A percentile compares a stretch with the other conserved stretches of the same genome.
These are phyloP conservation scores for Dispira simplex DNA, from an alignment of 192 early-diverging fungal species.

Conservation along the genomic window DNA sequence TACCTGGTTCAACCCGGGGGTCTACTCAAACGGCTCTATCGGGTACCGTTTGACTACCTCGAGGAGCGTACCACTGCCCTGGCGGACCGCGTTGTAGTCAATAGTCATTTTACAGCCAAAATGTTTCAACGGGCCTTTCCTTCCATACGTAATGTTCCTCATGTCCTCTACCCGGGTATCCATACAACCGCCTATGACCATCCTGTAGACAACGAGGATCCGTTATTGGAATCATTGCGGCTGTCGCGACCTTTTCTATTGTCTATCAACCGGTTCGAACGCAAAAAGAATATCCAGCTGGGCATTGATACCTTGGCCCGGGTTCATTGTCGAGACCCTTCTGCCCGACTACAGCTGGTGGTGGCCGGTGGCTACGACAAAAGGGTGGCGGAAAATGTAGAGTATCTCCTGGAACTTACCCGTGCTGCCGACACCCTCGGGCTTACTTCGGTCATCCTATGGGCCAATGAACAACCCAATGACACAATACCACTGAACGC, in stretches of 20 bases:
- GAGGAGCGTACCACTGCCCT: constrained; percentile 77
- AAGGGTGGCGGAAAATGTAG: constrained; percentile 74
- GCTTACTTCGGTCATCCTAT: constrained; percentile 18
- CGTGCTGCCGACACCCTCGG: constrained; percentile 28
- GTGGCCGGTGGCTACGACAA: constrained; percentile 85
- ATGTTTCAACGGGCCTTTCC: constrained; percentile 61
- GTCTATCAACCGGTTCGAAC: constrained; percentile 95
- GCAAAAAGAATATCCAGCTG: constrained; percentile 77
- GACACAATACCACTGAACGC: constrained; percentile 17
- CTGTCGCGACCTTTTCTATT: constrained; percentile 25
- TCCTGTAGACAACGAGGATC: constrained; percentile 18
- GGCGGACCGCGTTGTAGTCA: constrained; percentile 85
- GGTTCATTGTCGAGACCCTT: constrained; percentile 10
- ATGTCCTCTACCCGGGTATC: constrained; percentile 75
- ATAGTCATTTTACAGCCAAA: constrained; percentile 71
- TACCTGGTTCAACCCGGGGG: constrained; percentile 54
- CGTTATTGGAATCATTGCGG: constrained; percentile 9
- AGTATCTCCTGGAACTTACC: constrained; percentile 58
- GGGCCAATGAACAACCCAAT: background rate
- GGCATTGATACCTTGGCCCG: constrained; percentile 61
- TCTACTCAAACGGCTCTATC: constrained; percentile 48
- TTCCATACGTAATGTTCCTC: constrained; percentile 36
- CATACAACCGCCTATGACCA: constrained; percentile 55
- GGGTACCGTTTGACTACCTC: constrained; percentile 63
- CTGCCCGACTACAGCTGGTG: constrained; percentile 32